Base-by-base conservation (phyloP, 495 filamentous ascomycete genomes). In the Parmelia sp. region DNA sequence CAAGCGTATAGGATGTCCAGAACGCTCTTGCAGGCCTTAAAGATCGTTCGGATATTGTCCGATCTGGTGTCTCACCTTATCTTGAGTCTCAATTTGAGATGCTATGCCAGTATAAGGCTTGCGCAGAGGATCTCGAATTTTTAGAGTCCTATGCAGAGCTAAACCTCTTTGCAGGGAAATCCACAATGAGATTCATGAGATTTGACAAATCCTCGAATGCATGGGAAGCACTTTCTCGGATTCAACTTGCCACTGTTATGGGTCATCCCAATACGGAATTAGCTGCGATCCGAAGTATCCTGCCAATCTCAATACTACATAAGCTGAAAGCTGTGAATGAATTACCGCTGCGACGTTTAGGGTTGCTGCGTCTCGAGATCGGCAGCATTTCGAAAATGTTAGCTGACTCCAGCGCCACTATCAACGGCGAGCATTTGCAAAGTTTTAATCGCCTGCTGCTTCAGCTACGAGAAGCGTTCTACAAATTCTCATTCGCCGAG, bases 311-410 rank as follows among this genome's bases (percentile, higher is more conserved):
- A 6, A 44, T 69, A 15, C 58, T 72, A 15, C 45, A 49, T 15
- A 68, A 64, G 31, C 55, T 71, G 59, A 40, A 59, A 36, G 39
- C 62, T 47, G 66, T 63, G 7, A 71, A 62, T 23, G 66, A 71
- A 44, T 64, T 71, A 4, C 68, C 65, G 27, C 69, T 75, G 29
- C 64, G 64, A 36, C 69, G 69, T 40, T 62, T 73, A 44, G 65
- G 62, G 11, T 58, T 70, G 57, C 69, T 77, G 8, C 65, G 64
- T 29, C 49, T 56, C 15, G 75, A 77, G 57, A 66, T 77, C 27
- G 53, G 60, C 9, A 63, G 61, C 31, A 66, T 77, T 15, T 63
- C 68, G 14, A 71, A 72, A 27, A 70, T 71, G 12, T 62, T 75
- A 5, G 66, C 66, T 14, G 55, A 68, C 10, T 64, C 71, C 51